Evolutionary conservation across 768 basidiomycete species (phyloP).

Genomic region (Hygrocybe coccinea): DNA sequence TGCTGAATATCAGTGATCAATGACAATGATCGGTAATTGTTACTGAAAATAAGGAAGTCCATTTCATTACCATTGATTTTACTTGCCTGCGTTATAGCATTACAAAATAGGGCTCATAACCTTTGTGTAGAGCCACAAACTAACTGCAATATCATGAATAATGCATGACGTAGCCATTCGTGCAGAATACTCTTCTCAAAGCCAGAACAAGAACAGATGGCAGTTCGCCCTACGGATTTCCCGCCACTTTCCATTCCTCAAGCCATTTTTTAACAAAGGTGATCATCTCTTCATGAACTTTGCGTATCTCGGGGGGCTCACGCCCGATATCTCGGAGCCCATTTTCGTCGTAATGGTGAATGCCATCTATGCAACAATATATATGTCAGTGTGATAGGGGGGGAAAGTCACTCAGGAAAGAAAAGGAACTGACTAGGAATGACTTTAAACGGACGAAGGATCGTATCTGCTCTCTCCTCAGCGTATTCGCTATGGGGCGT

Average conservation of each 20-base stretch:
- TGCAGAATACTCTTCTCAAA: too few species aligned
- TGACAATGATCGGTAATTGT: too few species aligned
- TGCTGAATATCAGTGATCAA: too few species aligned
- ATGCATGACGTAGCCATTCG: too few species aligned
- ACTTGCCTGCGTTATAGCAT: too few species aligned
- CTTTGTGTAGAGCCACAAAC: too few species aligned
- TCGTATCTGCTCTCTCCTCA: slow-evolving; percentile 60
- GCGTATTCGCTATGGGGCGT: slow-evolving; percentile 80
- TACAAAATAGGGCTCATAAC: too few species aligned
- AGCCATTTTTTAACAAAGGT: slow-evolving; percentile 76
- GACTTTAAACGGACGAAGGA: slow-evolving; percentile 75
- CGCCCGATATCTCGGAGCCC: slow-evolving; percentile 54
- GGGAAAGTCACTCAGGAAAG: not conserved
- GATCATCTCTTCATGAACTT: slow-evolving; percentile 78
- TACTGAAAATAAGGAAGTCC: too few species aligned
- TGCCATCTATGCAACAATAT: slow-evolving; percentile 43
- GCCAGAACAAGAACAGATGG: too few species aligned
- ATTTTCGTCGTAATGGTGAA: slow-evolving; percentile 76
- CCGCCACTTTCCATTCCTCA: slow-evolving; percentile 40
- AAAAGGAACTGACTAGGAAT: slow-evolving; percentile 61
- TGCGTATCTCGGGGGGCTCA: slow-evolving; percentile 75
- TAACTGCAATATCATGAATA: too few species aligned
- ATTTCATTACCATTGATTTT: too few species aligned
- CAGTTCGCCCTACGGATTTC: not conserved
- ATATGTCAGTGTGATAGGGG: not conserved